Percentiles rank a stretch among this genome's conserved stretches.
phyloP scores from a whole-genome alignment of 129 eudicot species.

The Silybum marianum region DNA sequence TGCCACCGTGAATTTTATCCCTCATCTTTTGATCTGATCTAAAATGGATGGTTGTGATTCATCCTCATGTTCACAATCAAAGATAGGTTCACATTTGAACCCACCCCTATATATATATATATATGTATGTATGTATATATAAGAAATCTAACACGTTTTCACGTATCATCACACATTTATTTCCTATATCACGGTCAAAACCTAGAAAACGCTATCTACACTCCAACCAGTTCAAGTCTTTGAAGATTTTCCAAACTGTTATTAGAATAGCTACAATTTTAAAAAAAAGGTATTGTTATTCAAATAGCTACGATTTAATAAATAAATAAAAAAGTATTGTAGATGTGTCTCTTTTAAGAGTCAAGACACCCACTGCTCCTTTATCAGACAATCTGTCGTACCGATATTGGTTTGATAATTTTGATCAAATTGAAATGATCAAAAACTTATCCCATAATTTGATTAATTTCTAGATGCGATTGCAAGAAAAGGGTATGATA shows the following conservation, averaged over 20 bases:
- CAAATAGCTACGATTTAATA: no score
- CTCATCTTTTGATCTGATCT: no score
- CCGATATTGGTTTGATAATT: background rate
- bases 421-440: slow-evolving; percentile 11
- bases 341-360: background rate
- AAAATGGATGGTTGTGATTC: no score
- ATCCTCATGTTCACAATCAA: no score
- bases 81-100: no score
- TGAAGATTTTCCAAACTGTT: background rate
- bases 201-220: background rate
- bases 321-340: background rate
- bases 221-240: background rate
- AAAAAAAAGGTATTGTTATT: no score
- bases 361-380: background rate
- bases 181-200: background rate
- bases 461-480: background rate
- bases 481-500: background rate
- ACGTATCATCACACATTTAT: background rate
- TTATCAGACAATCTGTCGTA: background rate
- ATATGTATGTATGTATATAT: no score
- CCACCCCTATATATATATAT: no score
- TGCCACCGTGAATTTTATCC: no score
- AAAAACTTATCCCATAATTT: background rate
- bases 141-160: background rate
- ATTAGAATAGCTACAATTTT: no score